Conservation (phyloP, 2,329 filamentous ascomycete genomes). For the Alternaria burnsii region DNA sequence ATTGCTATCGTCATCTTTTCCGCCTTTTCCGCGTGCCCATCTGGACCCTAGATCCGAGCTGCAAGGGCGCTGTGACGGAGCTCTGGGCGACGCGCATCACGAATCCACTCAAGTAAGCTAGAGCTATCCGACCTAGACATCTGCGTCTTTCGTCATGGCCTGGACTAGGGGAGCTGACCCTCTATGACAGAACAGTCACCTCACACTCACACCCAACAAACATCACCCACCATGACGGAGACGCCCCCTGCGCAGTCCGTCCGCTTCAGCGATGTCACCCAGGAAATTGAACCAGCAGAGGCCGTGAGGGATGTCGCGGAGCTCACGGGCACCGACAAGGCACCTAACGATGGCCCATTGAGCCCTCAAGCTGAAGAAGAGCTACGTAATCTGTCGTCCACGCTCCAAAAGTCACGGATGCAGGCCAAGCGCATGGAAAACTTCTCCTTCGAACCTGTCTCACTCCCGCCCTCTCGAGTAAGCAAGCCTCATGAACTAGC, state of each 20-base stretch:
- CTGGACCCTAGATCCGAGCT: constrained; percentile 11
- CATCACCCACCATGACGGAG: constrained; percentile 38
- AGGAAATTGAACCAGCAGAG: constrained; percentile 50
- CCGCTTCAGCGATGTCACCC: constrained; percentile 51
- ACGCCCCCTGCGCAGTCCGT: constrained; percentile 41
- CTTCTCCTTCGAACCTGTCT: constrained; percentile 90
- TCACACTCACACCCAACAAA: constrained; percentile 3
- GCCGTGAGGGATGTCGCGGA: constrained; percentile 45
- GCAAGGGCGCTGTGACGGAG: constrained; percentile 19
- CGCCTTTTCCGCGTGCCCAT: constrained; percentile 19
- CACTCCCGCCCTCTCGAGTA: constrained; percentile 84
- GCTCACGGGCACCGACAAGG: constrained; percentile 34
- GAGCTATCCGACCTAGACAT: constrained; percentile 28
- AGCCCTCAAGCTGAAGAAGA: constrained; percentile 65
- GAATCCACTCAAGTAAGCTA: constrained; percentile 26
- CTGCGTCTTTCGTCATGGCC: constrained; percentile 33
- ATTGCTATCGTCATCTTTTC: constrained; percentile 7
- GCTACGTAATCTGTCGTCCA: constrained; percentile 74
- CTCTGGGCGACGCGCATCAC: constrained; percentile 20
- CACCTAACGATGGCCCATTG: constrained; percentile 40
- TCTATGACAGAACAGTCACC: constrained; percentile 16
- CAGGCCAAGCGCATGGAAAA: constrained; percentile 86
- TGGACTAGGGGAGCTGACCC: constrained; percentile 16
- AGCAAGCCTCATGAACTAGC: constrained; percentile 49
- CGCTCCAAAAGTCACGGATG: constrained; percentile 75